Conservation (phyloP, 257 asterid genomes). For the Catharanthus roseus region DNA sequence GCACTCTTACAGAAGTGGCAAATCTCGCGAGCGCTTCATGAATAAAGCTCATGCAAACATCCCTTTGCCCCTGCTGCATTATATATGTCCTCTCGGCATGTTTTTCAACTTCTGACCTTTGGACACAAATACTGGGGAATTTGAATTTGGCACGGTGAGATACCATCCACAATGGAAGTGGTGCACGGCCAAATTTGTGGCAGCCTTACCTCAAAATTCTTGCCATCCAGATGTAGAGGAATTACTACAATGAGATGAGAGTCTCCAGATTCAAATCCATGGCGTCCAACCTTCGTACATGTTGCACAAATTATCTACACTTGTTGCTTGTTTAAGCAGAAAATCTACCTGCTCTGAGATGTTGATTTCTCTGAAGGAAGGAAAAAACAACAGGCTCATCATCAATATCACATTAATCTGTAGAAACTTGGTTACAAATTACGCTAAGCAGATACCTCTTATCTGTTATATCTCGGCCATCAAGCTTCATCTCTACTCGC, state of each 20-base stretch:
- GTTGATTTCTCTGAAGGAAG: slow-evolving; percentile 56
- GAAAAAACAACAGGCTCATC: neutral
- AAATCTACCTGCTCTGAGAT: slow-evolving; percentile 85
- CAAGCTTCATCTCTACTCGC: slow-evolving; percentile 92
- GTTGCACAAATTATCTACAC: slow-evolving; percentile 85
- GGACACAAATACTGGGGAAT: neutral
- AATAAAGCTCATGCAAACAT: neutral
- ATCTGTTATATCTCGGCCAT: slow-evolving; percentile 76
- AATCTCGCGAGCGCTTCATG: neutral
- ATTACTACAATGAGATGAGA: slow-evolving; percentile 13
- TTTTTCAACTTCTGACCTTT: neutral
- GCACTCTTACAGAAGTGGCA: neutral
- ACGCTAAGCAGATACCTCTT: slow-evolving; percentile 54
- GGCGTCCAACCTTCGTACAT: slow-evolving; percentile 99
- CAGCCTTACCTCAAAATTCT: neutral
- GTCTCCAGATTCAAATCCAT: slow-evolving; percentile 65
- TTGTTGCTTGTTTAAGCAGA: slow-evolving; percentile 89
- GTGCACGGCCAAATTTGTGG: neutral
- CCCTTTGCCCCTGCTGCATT: neutral
- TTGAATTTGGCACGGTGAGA: neutral
- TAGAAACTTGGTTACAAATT: slow-evolving; percentile 11
- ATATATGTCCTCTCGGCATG: neutral
- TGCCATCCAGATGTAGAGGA: slow-evolving; percentile 7
- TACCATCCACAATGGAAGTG: neutral
- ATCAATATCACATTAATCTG: slow-evolving; percentile 7